Evolutionary conservation across 164 flowering plant species (phyloP), one percentile per base, ranked within the genome.

Genomic region (Tinospora cordifolia): DNA sequence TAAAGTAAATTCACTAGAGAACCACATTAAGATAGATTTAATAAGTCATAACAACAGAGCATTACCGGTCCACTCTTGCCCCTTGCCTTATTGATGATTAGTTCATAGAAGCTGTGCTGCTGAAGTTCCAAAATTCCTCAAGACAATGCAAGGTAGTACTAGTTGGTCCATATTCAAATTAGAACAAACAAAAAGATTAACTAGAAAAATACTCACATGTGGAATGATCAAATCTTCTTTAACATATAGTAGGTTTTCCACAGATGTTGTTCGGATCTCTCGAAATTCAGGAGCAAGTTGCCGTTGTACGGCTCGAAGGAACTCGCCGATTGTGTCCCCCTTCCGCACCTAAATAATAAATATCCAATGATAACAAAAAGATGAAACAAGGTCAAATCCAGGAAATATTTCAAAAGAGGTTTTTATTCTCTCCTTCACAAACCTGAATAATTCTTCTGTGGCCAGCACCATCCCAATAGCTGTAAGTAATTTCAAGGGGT

Each of bases 61-160:
- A 77, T 79, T 90, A 94, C 97, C 93, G 98, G 98, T 77, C 98
- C 97, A 90, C 98, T 94, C 81, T 94, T 94, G 44, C 98, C 98
- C 80, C 98, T 89, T 4, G 98, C 98, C 77, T 92, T 94, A 87
- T 94, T 94, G 67, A 90, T 74, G 75, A 81, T 94, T 64, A 94
- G 83, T 77, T 94, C 98, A 79, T 94, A 92, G 77, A 94, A 94
- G 78, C 96, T 94, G 83, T 94, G 98, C 81, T 94, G 98, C 98
- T 94, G 92, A 67, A 75, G 63, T 62, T 30, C 71, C 66, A 69
- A 46, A 69, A 73, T 26, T 41, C 21, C 68, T 64, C 36, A 60
- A 65, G 60, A 71, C 19, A 36, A 68, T 13, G 60, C 14, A 17
- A 47, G 67, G 6, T 21, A 3, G 13, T 66, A 1, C 49, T 26